Conservation (phyloP, 345 rosid species). For the Ceriops decandra region DNA sequence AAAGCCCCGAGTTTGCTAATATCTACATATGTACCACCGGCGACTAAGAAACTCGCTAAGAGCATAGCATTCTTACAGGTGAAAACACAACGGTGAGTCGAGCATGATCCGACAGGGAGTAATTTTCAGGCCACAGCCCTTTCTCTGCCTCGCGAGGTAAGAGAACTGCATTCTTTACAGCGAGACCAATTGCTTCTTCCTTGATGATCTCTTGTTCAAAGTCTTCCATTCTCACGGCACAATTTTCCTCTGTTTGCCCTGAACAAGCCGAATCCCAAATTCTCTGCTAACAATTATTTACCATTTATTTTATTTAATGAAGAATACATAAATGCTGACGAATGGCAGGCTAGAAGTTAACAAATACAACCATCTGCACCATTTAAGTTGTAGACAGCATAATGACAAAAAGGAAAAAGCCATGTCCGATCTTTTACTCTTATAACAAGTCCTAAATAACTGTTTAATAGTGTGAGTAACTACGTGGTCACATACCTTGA, state of each 20-base stretch:
- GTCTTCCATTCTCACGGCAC: neutral
- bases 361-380: neutral
- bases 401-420: neutral
- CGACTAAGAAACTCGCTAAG: neutral
- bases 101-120: conserved; percentile 76
- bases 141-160: conserved; percentile 76
- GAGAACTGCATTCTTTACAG: conserved; percentile 66
- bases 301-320: neutral
- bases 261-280: conserved; percentile 18
- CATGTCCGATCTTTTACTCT: neutral
- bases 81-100: conserved; percentile 70
- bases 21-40: neutral
- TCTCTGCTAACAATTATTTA: conserved; percentile 14
- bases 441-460: no score
- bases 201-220: neutral
- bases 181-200: conserved; percentile 48
- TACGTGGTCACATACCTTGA: conserved; percentile 34
- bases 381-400: neutral
- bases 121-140: conserved; percentile 71
- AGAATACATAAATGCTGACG: no score
- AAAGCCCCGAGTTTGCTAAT: neutral
- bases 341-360: neutral
- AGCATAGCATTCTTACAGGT: conserved; percentile 58
- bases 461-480: no score
- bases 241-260: conserved; percentile 13